Evolutionary conservation across 1,139 yeast species (phyloP).

Genomic region (Saccharomyces hybrid): DNA sequence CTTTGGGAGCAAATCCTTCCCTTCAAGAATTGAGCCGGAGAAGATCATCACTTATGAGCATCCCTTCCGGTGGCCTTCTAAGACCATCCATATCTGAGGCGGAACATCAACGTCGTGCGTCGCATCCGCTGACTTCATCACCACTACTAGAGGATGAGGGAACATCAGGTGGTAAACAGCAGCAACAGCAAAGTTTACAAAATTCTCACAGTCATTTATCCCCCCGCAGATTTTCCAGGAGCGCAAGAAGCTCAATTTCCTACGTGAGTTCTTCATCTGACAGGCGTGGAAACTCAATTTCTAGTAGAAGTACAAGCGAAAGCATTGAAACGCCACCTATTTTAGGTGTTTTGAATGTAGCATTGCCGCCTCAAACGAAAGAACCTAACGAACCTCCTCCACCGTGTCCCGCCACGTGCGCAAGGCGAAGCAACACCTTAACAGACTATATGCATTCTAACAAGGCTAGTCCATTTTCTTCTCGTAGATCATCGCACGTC

Average conservation of each 20-base stretch:
- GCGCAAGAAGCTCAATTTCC: constrained; percentile 27
- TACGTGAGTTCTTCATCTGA: constrained; percentile 31
- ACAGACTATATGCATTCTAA: constrained; percentile 14
- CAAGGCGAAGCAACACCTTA: constrained; percentile 12
- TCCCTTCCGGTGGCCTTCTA: constrained; percentile 9
- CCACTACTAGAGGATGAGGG: constrained; percentile 2
- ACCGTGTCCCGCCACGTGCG: constrained; percentile 11
- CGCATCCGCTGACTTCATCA: constrained; percentile 21
- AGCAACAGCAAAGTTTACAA: background rate
- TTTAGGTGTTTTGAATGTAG: constrained; percentile 23
- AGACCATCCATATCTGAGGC: constrained; percentile 5
- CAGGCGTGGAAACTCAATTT: constrained; percentile 23
- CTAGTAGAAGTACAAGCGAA: constrained; percentile 9
- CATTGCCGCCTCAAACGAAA: constrained; percentile 43
- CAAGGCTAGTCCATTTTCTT: constrained; percentile 26
- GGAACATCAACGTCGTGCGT: constrained; percentile 22
- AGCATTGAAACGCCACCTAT: constrained; percentile 12
- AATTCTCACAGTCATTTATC: constrained; percentile 2
- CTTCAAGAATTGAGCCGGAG: constrained; percentile 13
- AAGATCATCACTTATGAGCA: constrained; percentile 21
- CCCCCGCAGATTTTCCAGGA: constrained; percentile 9
- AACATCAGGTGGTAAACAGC: background rate
- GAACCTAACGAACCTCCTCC: constrained; percentile 22
- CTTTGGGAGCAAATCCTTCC: constrained; percentile 3
- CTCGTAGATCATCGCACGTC: constrained; percentile 22